Evolutionary conservation across 371 early-diverging fungal genomes (phyloP).

Genomic region (Fennellomyces sp.): DNA sequence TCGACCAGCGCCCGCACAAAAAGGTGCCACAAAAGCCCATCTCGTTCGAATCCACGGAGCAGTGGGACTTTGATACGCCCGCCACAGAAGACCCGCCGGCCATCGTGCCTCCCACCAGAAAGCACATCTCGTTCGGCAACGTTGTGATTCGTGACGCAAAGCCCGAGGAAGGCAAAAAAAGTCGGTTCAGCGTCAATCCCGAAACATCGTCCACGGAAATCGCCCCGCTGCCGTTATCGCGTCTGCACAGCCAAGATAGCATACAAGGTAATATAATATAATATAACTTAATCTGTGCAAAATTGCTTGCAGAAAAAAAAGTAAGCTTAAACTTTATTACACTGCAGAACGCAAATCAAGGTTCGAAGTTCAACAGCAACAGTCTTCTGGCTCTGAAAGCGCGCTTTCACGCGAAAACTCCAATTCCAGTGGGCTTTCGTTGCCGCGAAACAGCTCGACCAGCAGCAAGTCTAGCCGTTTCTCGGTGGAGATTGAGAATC

Average conservation of each 20-base stretch:
- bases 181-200: constrained; percentile 66
- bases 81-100: constrained; percentile 16
- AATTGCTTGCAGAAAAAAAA: too few relatives aligned
- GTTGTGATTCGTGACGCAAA: constrained; percentile 42
- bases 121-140: constrained; percentile 54
- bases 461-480: constrained; percentile 25
- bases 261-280: too few relatives aligned
- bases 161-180: constrained; percentile 36
- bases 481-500: constrained; percentile 21
- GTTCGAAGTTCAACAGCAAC: constrained; percentile 23
- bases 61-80: constrained; percentile 50
- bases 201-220: constrained; percentile 9
- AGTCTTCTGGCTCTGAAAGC: neutral
- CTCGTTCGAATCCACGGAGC: constrained; percentile 28
- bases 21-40: constrained; percentile 39
- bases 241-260: constrained; percentile 17
- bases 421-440: constrained; percentile 32
- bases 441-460: constrained; percentile 22
- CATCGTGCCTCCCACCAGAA: constrained; percentile 1
- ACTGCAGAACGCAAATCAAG: constrained; percentile 22
- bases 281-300: too few relatives aligned
- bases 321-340: neutral
- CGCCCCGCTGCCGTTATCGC: constrained; percentile 9
- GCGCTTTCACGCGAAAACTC: constrained; percentile 42
- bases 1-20: constrained; percentile 65